phyloP scores from a whole-genome alignment of 345 rosid species.

The Brassica rapa region DNA sequence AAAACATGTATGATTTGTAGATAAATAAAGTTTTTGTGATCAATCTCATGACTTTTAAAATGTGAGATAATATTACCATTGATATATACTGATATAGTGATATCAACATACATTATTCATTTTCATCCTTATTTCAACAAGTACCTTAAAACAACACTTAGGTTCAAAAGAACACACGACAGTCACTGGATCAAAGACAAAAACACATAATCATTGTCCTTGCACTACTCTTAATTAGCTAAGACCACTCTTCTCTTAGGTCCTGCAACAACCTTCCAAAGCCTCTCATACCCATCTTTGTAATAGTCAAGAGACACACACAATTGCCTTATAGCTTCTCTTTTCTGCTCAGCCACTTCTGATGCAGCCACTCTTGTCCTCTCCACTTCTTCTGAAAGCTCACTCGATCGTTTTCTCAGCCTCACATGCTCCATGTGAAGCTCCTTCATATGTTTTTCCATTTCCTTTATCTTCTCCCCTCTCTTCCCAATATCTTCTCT shows the following conservation, averaged over 20 bases:
- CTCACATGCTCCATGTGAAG: constrained; percentile 55
- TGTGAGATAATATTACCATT: constrained; percentile 15
- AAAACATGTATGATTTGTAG: neutral
- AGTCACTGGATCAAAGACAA: neutral
- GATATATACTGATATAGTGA: neutral
- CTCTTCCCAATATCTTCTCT: constrained; percentile 42
- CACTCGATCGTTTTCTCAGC: constrained; percentile 49
- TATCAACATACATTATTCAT: constrained; percentile 27
- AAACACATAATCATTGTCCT: constrained; percentile 8
- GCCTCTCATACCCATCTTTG: constrained; percentile 47
- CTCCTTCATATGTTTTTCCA: constrained; percentile 52
- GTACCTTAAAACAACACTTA: neutral
- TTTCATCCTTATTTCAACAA: neutral
- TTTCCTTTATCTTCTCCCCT: constrained; percentile 46
- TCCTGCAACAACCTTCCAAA: constrained; percentile 51
- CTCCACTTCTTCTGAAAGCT: constrained; percentile 54
- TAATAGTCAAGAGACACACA: constrained; percentile 73
- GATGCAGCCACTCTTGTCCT: constrained; percentile 43
- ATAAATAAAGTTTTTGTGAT: neutral
- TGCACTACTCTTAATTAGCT: constrained; percentile 6
- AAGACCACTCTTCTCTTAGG: constrained; percentile 32
- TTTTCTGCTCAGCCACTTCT: constrained; percentile 67
- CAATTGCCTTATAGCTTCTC: constrained; percentile 74
- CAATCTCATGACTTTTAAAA: neutral
- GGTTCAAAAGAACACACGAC: neutral